These are phyloP conservation scores for Syzygium aromaticum DNA, from an alignment of 345 rosid genomes.

Conservation along the genomic window DNA sequence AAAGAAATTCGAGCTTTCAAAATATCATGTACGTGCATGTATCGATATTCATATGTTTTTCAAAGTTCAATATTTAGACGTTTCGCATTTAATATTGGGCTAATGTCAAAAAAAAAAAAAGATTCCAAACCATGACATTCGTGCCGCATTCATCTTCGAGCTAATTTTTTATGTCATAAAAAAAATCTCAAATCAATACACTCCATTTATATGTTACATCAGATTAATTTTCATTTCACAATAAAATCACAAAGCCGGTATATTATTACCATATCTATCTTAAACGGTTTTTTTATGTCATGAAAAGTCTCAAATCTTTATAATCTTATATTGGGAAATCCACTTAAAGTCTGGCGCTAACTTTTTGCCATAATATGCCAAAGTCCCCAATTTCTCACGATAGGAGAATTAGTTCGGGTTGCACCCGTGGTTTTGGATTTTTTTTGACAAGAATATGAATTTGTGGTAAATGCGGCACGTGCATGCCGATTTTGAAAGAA, in stretches of 20 bases:
- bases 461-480: rapidly evolving
- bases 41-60: not conserved
- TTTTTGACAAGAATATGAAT: rapidly evolving
- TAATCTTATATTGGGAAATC: not conserved
- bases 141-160: rapidly evolving
- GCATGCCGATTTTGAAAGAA: rapidly evolving
- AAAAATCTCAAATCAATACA: rapidly evolving
- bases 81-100: not conserved
- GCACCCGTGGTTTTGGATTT: too few relatives aligned
- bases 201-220: too few relatives aligned
- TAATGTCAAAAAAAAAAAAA: not conserved
- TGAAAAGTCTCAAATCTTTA: too few relatives aligned
- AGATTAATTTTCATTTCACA: too few relatives aligned
- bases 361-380: too few relatives aligned
- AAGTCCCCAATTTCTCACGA: too few relatives aligned
- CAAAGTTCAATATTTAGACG: not conserved
- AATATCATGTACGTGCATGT: not conserved
- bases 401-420: too few relatives aligned
- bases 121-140: not conserved
- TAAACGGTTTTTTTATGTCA: rapidly evolving
- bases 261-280: not conserved
- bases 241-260: too few relatives aligned
- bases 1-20: not conserved
- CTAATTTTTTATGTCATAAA: not conserved
- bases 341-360: too few relatives aligned